Evolutionary conservation across 148 eudicot genomes (phyloP), one percentile per base, ranked within the genome.

Genomic region (Linanthus parryae): DNA sequence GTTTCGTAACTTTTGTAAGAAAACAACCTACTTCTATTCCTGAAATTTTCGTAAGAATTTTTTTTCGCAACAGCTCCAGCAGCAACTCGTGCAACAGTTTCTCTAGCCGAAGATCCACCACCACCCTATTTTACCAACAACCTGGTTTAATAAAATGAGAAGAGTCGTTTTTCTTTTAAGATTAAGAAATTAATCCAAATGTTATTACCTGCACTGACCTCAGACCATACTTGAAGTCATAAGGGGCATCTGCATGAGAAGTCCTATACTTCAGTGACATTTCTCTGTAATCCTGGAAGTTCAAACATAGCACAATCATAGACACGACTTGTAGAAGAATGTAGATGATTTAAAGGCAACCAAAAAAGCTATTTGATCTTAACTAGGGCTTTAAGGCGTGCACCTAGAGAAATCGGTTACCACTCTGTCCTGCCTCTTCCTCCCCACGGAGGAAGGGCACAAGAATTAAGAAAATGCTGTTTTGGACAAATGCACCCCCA

Each of bases 81-180:
- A 37, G 90, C 91, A 72, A 92, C 99, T 71, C 99, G 77, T 74
- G 94, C 96, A 41, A 92, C 87, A 45, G 99, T 92, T 77, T 92
- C 99, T 72, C 99, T 84, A 16, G 99, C 99, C 61, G 99, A 92
- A 42, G 99, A 87, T 74, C 99, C 76, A 56, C 99, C 99, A 63
- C 99, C 99, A 57, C 99, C 99, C 96, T 92, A 60, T 26, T 0
- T 50, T 7, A 20, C 2, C 29, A 7, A 25, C n/a, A n/a, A n/a
- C n/a, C n/a, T n/a, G n/a, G n/a, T n/a, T n/a, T n/a, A n/a, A n/a
- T n/a, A n/a, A n/a, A n/a, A n/a, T n/a, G n/a, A n/a, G n/a, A n/a
- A n/a, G n/a, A n/a, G n/a, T n/a, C n/a, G n/a, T n/a, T n/a, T n/a
- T n/a, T n/a, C n/a, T n/a, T n/a, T n/a, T n/a, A n/a, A n/a, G n/a